Evolutionary conservation across 495 filamentous ascomycete species (phyloP), one percentile per base, ranked within the genome.

Genomic region (Hypoxylon lienhwacheense): DNA sequence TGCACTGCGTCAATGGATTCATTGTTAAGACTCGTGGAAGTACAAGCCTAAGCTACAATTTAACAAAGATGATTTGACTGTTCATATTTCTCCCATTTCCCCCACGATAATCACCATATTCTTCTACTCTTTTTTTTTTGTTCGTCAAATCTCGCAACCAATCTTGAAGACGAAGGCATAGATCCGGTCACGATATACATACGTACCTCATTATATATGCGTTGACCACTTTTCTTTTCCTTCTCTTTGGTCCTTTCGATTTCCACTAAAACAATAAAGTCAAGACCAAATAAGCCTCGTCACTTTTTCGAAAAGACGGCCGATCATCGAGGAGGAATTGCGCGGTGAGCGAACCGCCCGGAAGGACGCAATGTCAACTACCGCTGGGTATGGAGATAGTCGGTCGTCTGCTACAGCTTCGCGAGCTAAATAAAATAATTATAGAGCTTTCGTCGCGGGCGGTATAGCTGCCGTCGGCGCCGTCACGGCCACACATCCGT

Each of bases 391-490:
- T 21, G 55, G 32, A 31, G 21, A 37, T 26, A 7, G 5, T 22
- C 7, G 8, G 40, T n/a, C 4, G 4, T 1, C 22, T 11, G 14
- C 21, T 7, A 19, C 1, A 37, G 24, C 44, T 42, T 10, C 20
- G 10, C 22, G 4, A 19, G 19, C 57, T 58, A 40, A 66, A 21
- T 12, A 56, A 63, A 44, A 56, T n/a, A 60, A 2, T 15, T 43
- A 26, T 47, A 81, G 82, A 47, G 78, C 81, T 35, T 99, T 99
- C 78, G 80, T 97, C 58, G 91, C 93, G 19, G 93, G 93, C 68
- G 93, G 93, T 54, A 88, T 97, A 66, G 93, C 93, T 59, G 93
- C 95, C 44, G 96, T 91, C 73, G 93, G 93, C 58, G 93, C 93
- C 44, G 95, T 99, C 42, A 97, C 93, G 3, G 92, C 95, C 36